Conservation (phyloP, 2,329 filamentous ascomycete genomes). For the Diaporthe amygdali region DNA sequence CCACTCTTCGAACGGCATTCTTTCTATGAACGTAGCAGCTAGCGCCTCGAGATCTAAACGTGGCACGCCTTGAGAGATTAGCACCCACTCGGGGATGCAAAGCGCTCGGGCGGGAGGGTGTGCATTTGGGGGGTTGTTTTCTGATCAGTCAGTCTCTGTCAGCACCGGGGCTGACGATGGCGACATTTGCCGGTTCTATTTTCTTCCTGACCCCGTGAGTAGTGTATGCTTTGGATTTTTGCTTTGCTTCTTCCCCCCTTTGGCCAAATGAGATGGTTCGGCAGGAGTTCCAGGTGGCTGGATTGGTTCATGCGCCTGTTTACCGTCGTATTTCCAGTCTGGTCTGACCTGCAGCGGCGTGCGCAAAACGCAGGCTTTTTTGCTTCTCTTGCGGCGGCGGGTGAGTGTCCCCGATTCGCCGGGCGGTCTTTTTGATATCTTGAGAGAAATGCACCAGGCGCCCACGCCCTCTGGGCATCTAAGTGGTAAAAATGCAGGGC, state of each 20-base stretch:
- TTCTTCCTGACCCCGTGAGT: background rate
- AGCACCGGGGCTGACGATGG: conserved; percentile 5
- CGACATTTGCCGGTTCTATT: background rate
- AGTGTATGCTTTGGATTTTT: background rate
- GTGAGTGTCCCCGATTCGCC: no score
- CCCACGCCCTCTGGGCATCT: no score
- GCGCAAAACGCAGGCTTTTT: no score
- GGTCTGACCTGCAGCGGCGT: no score
- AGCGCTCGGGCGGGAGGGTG: background rate
- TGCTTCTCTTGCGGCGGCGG: no score
- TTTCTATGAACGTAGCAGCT: background rate
- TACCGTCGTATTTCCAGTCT: no score
- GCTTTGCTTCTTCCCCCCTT: background rate
- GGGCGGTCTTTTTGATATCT: background rate
- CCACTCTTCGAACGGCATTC: background rate
- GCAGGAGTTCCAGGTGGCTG: no score
- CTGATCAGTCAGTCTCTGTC: background rate
- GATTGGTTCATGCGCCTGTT: no score
- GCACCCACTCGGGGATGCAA: background rate
- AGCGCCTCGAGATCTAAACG: background rate
- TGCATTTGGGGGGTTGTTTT: conserved; percentile 1
- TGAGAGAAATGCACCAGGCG: background rate
- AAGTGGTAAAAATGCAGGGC: background rate
- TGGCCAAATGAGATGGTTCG: background rate
- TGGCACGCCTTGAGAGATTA: background rate